phyloP scores from a whole-genome alignment of 371 early-diverging fungal genomes.

The Apophysomyces ossiformis region DNA sequence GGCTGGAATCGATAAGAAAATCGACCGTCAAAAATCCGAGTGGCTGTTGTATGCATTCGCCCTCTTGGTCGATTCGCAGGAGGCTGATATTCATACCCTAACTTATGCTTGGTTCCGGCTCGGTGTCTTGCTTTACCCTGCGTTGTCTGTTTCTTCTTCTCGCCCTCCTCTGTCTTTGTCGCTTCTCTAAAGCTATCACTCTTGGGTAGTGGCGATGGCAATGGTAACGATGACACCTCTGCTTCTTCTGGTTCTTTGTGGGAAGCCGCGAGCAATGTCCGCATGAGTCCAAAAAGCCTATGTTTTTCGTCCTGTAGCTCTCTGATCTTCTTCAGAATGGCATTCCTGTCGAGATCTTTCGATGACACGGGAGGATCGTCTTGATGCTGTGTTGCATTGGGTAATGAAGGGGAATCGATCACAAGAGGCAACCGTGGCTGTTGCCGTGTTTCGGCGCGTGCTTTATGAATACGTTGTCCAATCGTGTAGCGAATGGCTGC shows the following conservation, averaged over 20 bases:
- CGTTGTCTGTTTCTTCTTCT: background rate
- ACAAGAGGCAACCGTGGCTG: background rate
- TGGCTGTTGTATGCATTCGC: background rate
- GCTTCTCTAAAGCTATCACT: background rate
- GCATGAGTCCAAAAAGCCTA: constrained; percentile 4
- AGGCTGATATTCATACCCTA: background rate
- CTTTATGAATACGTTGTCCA: background rate
- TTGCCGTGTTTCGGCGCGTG: background rate
- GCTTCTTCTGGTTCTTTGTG: background rate
- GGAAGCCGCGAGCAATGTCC: background rate
- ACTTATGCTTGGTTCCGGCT: background rate
- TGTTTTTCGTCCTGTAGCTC: constrained; percentile 1
- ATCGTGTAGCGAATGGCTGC: background rate
- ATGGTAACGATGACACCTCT: background rate
- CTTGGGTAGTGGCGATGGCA: background rate
- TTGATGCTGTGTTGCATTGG: background rate
- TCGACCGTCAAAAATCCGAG: background rate
- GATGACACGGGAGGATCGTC: background rate
- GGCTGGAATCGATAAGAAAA: background rate
- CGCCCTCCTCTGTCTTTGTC: background rate
- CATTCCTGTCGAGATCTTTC: background rate
- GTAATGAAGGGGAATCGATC: background rate
- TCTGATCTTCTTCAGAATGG: background rate
- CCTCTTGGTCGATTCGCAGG: background rate
- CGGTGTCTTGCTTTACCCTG: background rate